Evolutionary conservation across 2,329 filamentous ascomycete species (phyloP).

Genomic region (Talaromyces rugulosus): DNA sequence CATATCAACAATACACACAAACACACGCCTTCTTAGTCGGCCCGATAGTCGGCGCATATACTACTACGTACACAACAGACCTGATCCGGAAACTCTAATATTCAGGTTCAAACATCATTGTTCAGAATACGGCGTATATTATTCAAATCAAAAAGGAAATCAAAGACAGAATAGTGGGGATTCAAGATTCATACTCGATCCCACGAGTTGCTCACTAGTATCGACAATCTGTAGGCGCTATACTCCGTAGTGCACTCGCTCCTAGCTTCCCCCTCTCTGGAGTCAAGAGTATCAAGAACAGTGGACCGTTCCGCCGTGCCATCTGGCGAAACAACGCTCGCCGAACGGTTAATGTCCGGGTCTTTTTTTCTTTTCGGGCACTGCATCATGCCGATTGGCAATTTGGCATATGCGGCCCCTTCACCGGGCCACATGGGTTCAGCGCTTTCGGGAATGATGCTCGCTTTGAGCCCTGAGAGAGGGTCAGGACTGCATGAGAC

Average conservation of each 20-base stretch:
- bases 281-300: not conserved
- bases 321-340: not conserved
- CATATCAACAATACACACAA: not conserved
- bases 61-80: not conserved
- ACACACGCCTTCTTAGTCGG: not conserved
- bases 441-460: not conserved
- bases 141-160: not conserved
- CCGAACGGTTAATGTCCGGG: not conserved
- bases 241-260: not conserved
- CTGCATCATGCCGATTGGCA: not conserved
- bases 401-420: not conserved
- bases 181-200: not conserved
- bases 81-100: not conserved
- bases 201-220: not conserved
- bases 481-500: not conserved
- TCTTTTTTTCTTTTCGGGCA: not conserved
- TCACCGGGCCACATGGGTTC: not conserved
- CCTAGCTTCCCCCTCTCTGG: not conserved
- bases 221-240: not conserved
- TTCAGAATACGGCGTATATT: not conserved
- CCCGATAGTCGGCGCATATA: not conserved
- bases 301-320: not conserved
- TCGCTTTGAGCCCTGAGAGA: not conserved
- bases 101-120: not conserved
- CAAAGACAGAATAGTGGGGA: not conserved